Percentiles rank a stretch among this genome's conserved stretches.
phyloP scores from a whole-genome alignment of 306 rosid genomes.

The Myrica gale region DNA sequence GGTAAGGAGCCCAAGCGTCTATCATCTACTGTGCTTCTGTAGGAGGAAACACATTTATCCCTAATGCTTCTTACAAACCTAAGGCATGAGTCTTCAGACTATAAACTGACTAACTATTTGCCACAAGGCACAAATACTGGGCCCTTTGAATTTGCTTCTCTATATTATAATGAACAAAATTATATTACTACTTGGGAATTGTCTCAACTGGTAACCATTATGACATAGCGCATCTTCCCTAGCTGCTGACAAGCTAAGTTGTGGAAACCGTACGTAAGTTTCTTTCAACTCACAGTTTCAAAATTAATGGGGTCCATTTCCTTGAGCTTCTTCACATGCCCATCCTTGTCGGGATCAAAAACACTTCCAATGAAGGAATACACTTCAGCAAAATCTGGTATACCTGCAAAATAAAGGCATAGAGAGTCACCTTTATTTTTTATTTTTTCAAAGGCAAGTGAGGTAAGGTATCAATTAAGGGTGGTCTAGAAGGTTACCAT shows the following conservation, averaged over 20 bases:
- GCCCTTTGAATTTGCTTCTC: neutral
- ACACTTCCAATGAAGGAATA: constrained; percentile 89
- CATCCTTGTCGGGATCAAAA: constrained; percentile 77
- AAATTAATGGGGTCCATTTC: constrained; percentile 97
- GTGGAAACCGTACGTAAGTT: constrained; percentile 12
- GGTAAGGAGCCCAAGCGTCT: neutral
- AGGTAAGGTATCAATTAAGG: neutral
- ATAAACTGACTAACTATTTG: neutral
- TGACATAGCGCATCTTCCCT: neutral
- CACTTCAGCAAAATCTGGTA: constrained; percentile 87
- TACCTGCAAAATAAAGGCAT: constrained; percentile 45
- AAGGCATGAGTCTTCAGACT: neutral
- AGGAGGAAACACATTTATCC: neutral
- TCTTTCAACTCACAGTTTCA: constrained; percentile 72
- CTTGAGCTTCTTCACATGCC: constrained; percentile 74
- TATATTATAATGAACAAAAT: neutral
- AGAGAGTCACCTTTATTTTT: constrained; percentile 7
- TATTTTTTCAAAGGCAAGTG: constrained; percentile 7
- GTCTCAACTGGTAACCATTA: neutral
- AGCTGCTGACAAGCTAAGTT: constrained; percentile 1
- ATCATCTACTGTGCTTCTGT: neutral
- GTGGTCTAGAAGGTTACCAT: constrained; percentile 48
- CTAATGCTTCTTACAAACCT: neutral
- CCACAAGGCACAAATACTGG: constrained; percentile 4
- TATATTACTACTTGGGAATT: neutral